Conservation (phyloP, 352 stramenopile species). For the Globisporangium carolinianum region DNA sequence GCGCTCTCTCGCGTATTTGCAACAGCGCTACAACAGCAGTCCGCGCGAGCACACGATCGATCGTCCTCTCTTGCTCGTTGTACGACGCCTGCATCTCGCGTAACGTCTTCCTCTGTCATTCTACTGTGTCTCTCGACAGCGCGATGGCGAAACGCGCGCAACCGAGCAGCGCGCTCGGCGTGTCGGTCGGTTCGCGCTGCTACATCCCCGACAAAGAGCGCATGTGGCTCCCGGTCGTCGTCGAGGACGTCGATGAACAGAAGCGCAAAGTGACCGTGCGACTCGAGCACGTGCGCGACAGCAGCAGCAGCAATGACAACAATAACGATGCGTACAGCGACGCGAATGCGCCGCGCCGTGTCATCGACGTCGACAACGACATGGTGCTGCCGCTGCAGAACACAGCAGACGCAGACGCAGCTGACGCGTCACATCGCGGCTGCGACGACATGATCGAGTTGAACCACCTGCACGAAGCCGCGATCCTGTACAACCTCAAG, state of each 20-base stretch:
- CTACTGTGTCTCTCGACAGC: neutral
- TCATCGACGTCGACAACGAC: constrained; percentile 28
- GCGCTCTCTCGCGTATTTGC: no score
- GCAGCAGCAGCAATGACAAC: constrained; percentile 15
- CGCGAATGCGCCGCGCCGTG: constrained; percentile 15
- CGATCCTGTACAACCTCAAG: constrained; percentile 86
- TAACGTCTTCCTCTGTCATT: no score
- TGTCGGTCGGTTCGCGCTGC: constrained; percentile 57
- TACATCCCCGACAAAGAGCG: constrained; percentile 62
- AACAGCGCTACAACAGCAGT: no score
- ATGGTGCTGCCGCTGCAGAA: constrained; percentile 65
- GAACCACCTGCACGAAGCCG: constrained; percentile 86
- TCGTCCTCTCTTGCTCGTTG: no score
- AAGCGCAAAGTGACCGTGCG: constrained; percentile 33
- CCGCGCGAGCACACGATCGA: no score
- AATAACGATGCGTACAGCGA: constrained; percentile 11
- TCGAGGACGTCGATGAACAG: constrained; percentile 52
- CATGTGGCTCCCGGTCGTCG: constrained; percentile 68
- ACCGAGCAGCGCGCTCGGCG: constrained; percentile 16
- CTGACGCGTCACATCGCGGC: constrained; percentile 12
- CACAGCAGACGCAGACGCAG: constrained; percentile 13
- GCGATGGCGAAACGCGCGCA: neutral
- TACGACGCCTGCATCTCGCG: no score
- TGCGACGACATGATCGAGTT: constrained; percentile 78
- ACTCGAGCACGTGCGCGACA: constrained; percentile 26